Evolutionary conservation across 352 stramenopile species (phyloP), one percentile per base, ranked within the genome.

Genomic region (Phytophthora aleatoria): DNA sequence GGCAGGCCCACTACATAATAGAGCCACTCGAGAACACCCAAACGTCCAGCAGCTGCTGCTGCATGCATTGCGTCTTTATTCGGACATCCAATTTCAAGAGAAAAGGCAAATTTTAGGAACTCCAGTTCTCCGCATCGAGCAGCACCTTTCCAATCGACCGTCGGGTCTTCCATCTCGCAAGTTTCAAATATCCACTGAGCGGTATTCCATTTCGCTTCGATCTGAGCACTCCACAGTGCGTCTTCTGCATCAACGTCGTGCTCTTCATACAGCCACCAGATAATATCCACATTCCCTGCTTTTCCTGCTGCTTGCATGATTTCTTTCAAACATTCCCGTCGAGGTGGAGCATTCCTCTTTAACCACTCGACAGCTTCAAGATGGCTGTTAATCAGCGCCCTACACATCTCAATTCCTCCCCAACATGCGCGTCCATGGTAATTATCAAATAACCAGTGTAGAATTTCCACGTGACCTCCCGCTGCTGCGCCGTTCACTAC

Each of bases 301-400:
- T 36, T n/a, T n/a, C 26, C 55, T 8, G 55, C 62, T 31, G 54
- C 41, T 36, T 61, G 36, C 55, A 70, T 59, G 33, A 65, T 54
- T 31, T 50, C 41, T 6, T 13, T 42, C 30, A 68, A 20, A 35
- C 61, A 43, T 43, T 68, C 39, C 2, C 6, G 7, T 54, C 35
- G 15, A 45, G 51, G 43, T n/a, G 49, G n/a, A 11, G 24, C 9
- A 63, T 81, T 52, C 20, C 50, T 39, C 35, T 74, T 51, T 0
- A 89, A 57, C 71, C 77, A 90, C 49, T 77, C 26, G 10, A 87
- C 53, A 1, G 74, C 57, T 3, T 69, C 38, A 9, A 64, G n/a
- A 42, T 81, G 76, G 20, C 62, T 64, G 41, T 86, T 83, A 7
- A 50, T 30, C 26, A 65, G n/a, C 1, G 62, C 62, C 28, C 48